phyloP scores from a whole-genome alignment of 2,329 filamentous ascomycete species.

The Clonostachys chloroleuca region DNA sequence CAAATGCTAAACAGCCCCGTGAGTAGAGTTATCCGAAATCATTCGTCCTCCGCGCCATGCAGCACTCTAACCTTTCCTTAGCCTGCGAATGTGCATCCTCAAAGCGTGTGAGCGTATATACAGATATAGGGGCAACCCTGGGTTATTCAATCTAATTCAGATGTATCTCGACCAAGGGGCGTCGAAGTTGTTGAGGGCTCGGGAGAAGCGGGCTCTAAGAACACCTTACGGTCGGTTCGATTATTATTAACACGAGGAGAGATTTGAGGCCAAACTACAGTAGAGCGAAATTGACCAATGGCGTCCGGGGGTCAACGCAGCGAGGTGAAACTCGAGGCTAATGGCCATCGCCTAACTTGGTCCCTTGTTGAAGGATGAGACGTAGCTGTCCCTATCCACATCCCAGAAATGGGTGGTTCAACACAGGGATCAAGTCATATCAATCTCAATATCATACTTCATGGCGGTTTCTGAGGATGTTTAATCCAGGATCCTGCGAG shows the following conservation, averaged over 20 bases:
- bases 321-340: too few species aligned
- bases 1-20: slow-evolving; percentile 95
- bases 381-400: neutral
- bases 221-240: neutral
- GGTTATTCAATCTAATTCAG: too few species aligned
- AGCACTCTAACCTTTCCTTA: slow-evolving; percentile 14
- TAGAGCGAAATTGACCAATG: neutral
- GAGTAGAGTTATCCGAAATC: slow-evolving; percentile 35
- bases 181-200: too few species aligned
- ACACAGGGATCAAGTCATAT: neutral
- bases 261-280: neutral
- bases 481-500: too few species aligned
- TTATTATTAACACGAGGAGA: neutral
- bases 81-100: slow-evolving; percentile 52
- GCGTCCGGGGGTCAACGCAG: too few species aligned
- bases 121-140: too few species aligned
- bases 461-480: too few species aligned
- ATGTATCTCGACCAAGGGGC: too few species aligned
- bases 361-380: neutral
- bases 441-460: slow-evolving; percentile 1
- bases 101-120: slow-evolving; percentile 30
- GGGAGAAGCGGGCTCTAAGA: too few species aligned
- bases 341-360: too few species aligned
- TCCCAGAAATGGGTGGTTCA: neutral
- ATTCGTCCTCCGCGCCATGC: slow-evolving; percentile 2